Evolutionary conservation across 306 rosid species (phyloP).

Genomic region (Cucurbita ficifolia): DNA sequence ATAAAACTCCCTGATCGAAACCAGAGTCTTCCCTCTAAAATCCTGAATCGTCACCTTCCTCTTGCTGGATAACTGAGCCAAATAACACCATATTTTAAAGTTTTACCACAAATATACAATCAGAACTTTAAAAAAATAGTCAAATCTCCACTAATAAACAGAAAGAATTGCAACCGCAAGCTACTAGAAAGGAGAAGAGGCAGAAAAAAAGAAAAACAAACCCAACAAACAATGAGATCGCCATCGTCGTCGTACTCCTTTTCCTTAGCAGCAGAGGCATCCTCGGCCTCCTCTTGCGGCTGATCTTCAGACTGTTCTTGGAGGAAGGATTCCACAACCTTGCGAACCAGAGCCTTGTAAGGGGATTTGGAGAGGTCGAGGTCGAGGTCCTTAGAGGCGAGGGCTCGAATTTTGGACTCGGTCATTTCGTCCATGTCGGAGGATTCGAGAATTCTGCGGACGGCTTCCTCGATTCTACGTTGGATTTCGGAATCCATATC

Average conservation of each 20-base stretch:
- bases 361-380: conserved; percentile 53
- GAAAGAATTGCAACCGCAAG: background rate
- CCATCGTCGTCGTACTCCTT: conserved; percentile 58
- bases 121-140: background rate
- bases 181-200: background rate
- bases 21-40: conserved; percentile 63
- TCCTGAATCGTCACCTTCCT: conserved; percentile 77
- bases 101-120: background rate
- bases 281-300: background rate
- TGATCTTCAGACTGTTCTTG: conserved; percentile 23
- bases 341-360: conserved; percentile 47
- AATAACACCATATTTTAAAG: background rate
- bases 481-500: conserved; percentile 40
- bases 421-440: conserved; percentile 74
- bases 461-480: conserved; percentile 42
- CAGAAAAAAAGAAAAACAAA: background rate
- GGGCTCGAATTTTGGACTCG: conserved; percentile 66
- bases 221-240: conserved; percentile 73
- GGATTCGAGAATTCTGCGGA: conserved; percentile 40
- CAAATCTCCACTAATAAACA: background rate
- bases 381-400: conserved; percentile 41
- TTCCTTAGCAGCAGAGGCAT: background rate
- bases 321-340: conserved; percentile 51
- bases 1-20: conserved; percentile 61
- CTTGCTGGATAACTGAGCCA: conserved; percentile 45